Evolutionary conservation across 768 basidiomycete species (phyloP).

Genomic region (Daedaleopsis sinensis): DNA sequence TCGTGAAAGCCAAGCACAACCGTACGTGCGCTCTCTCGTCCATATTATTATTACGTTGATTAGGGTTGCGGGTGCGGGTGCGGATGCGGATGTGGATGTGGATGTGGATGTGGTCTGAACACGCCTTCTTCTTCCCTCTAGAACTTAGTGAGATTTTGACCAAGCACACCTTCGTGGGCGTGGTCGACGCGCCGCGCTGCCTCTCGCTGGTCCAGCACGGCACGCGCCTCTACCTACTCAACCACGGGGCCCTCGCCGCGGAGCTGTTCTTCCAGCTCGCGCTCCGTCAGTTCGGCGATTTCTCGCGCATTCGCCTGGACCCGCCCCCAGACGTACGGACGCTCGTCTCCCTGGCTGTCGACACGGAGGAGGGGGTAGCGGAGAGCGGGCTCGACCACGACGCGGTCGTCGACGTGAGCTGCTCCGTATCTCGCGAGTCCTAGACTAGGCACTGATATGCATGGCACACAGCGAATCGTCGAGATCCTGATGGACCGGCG

Average conservation of each 20-base stretch:
- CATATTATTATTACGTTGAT: neutral
- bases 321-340: slow-evolving; percentile 76
- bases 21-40: slow-evolving; percentile 48
- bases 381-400: slow-evolving; percentile 56
- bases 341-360: slow-evolving; percentile 79
- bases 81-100: neutral
- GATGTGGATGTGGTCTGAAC: slow-evolving; percentile 1
- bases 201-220: slow-evolving; percentile 85
- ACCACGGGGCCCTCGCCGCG: slow-evolving; percentile 83
- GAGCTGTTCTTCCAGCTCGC: slow-evolving; percentile 96
- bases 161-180: slow-evolving; percentile 90
- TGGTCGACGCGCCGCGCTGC: slow-evolving; percentile 75
- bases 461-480: slow-evolving; percentile 55
- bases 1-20: slow-evolving; percentile 64
- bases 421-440: neutral
- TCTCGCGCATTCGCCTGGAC: slow-evolving; percentile 75
- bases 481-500: slow-evolving; percentile 60
- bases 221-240: slow-evolving; percentile 88
- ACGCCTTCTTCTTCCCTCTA: slow-evolving; percentile 34
- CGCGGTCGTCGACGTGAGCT: slow-evolving; percentile 71
- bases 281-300: slow-evolving; percentile 87
- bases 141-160: slow-evolving; percentile 83
- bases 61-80: no score
- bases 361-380: slow-evolving; percentile 58
- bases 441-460: neutral